phyloP scores from a whole-genome alignment of 2,329 filamentous ascomycete species.

The Colletotrichum tofieldiae region DNA sequence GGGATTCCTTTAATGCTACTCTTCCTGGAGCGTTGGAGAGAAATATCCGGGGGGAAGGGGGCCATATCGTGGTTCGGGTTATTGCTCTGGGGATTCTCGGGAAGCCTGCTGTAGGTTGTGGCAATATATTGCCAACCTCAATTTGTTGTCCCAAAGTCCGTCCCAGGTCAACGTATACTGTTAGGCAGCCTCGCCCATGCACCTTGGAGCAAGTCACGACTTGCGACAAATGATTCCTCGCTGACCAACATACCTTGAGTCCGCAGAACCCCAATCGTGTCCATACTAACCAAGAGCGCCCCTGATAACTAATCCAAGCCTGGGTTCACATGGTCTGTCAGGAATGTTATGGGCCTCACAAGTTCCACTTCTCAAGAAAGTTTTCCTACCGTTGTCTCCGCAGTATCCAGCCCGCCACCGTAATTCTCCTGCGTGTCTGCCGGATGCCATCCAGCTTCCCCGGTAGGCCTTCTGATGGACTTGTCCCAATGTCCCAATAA shows the following conservation, averaged over 20 bases:
- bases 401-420: slow-evolving; percentile 24
- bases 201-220: background rate
- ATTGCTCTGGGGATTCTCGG: background rate
- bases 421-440: slow-evolving; percentile 22
- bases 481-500: background rate
- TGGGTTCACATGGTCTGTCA: background rate
- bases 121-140: slow-evolving; percentile 15
- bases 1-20: background rate
- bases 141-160: background rate
- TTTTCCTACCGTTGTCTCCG: background rate
- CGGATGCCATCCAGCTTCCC: slow-evolving; percentile 12
- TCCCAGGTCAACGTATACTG: background rate
- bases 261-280: background rate
- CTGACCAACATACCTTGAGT: background rate
- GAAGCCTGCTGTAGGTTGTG: background rate
- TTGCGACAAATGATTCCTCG: slow-evolving; percentile 9
- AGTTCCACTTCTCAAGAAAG: background rate
- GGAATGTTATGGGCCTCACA: slow-evolving; percentile 21
- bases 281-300: background rate
- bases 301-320: background rate
- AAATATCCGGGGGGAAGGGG: background rate
- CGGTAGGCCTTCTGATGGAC: background rate
- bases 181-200: background rate
- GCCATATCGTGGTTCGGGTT: background rate
- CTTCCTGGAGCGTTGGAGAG: background rate